Conservation (phyloP, 1,139 yeast genomes). For the Candida dubliniensis region DNA sequence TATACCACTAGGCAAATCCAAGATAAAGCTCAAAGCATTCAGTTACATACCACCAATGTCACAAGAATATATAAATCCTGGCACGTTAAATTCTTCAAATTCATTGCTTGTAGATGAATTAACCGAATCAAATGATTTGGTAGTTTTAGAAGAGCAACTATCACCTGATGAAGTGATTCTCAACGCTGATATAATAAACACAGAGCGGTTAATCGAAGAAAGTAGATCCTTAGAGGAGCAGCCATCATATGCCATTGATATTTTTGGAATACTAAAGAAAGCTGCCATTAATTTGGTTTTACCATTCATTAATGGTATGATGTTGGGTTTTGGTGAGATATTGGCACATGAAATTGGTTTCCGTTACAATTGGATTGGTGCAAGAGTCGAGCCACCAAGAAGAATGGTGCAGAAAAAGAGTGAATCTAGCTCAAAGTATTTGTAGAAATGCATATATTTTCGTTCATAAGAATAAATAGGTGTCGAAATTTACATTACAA, state of each 20-base stretch:
- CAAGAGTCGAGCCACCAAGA: conserved; percentile 53
- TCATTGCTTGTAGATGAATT: conserved; percentile 10
- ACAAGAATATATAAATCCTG: conserved; percentile 2
- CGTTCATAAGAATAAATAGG: conserved; percentile 15
- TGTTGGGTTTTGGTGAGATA: conserved; percentile 96
- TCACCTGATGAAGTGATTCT: conserved; percentile 65
- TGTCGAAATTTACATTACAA: not conserved
- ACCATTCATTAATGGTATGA: conserved; percentile 91
- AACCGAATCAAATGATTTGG: conserved; percentile 26
- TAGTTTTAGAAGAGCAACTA: conserved; percentile 64
- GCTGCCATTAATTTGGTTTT: conserved; percentile 74
- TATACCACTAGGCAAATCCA: not conserved
- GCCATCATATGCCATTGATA: conserved; percentile 15
- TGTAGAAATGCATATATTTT: conserved; percentile 11
- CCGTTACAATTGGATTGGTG: conserved; percentile 76
- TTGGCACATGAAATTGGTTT: conserved; percentile 92
- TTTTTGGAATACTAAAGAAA: conserved; percentile 43
- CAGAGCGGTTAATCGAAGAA: conserved; percentile 23
- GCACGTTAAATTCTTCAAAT: not conserved
- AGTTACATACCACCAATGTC: not conserved
- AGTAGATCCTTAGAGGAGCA: conserved; percentile 19
- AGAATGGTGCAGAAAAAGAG: conserved; percentile 26
- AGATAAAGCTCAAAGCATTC: not conserved
- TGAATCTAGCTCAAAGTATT: conserved; percentile 18
- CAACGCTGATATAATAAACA: conserved; percentile 22